Evolutionary conservation across 2,329 filamentous ascomycete species (phyloP), one percentile per base, ranked within the genome.

Genomic region (Claviceps maximensis): DNA sequence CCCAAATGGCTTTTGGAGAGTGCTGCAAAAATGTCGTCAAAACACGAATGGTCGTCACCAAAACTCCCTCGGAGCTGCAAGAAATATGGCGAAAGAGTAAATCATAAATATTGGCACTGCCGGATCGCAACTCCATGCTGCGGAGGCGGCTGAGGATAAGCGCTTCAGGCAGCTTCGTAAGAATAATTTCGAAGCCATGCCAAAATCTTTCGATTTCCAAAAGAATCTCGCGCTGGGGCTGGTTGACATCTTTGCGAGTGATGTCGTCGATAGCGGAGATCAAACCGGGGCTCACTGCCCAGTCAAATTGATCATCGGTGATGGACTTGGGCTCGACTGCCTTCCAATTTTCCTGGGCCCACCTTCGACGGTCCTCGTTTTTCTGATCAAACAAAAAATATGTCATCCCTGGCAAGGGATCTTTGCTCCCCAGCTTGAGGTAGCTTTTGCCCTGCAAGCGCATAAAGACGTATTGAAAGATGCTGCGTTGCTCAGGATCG

Each of bases 401-500:
- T 2, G 86, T 86, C 75, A 93, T 88, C 13, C 88, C 87, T 2
- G 91, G 90, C 2, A 94, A 77, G 53, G 93, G 78, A 55, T 80
- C 71, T 54, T 77, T 88, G 27, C 83, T 79, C 1, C 82, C 80
- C 27, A 95, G 76, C 62, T 86, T 89, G 19, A 96, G 74, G n/a
- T 82, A 80, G 60, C 80, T 89, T 62, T 84, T 90, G 15, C 80
- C 80, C 51, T 71, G 69, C 2, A 94, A 82, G 23, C 89, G 77
- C 59, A 80, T 76, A 65, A 97, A 96, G 12, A 94, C 88, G 59
- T 78, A 81, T 64, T 95, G 86, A 64, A 97, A 95, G 58, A 83
- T 65, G 0, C 64, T 60, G 2, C 76, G 72, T 57, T 75, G 74
- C 4, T 74, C 73, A 1, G 75, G 71, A n/a, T 72, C 59, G 46